These are phyloP conservation scores for Penicillium sp. DNA, from an alignment of 2,329 filamentous ascomycete species.

Conservation along the genomic window DNA sequence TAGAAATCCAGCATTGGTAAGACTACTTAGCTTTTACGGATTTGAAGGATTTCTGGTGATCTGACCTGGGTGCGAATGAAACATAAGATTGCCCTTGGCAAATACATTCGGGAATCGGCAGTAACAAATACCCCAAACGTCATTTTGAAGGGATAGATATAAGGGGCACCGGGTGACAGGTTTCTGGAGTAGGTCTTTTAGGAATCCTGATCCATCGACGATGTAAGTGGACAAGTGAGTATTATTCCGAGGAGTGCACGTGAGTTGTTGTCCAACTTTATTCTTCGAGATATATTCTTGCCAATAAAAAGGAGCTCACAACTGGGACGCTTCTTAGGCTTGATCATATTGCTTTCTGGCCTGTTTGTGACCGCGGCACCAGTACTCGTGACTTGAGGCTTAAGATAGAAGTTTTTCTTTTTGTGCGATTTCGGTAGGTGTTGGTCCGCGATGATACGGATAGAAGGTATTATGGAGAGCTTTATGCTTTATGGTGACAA, in stretches of 20 bases:
- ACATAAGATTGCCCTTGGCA: too few relatives aligned
- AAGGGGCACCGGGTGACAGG: neutral
- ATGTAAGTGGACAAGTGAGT: neutral
- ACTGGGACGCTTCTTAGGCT: neutral
- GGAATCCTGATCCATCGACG: neutral
- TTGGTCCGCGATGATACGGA: too few relatives aligned
- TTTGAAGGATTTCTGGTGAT: neutral
- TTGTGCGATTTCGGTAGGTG: too few relatives aligned
- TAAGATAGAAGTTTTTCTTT: too few relatives aligned
- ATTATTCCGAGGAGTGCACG: neutral
- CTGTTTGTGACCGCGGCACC: too few relatives aligned
- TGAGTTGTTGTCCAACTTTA: neutral
- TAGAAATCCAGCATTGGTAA: neutral
- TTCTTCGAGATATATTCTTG: neutral
- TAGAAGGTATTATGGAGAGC: too few relatives aligned
- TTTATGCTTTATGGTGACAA: neutral
- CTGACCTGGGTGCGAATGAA: neutral
- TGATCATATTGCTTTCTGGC: too few relatives aligned
- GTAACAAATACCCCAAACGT: neutral
- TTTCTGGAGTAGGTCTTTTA: neutral
- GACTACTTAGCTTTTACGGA: neutral
- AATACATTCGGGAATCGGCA: neutral
- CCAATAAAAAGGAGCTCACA: neutral
- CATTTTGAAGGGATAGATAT: neutral
- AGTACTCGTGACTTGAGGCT: too few relatives aligned